Evolutionary conservation across 495 filamentous ascomycete species (phyloP), one percentile per base, ranked within the genome.

Genomic region (Daldinia concentrica): DNA sequence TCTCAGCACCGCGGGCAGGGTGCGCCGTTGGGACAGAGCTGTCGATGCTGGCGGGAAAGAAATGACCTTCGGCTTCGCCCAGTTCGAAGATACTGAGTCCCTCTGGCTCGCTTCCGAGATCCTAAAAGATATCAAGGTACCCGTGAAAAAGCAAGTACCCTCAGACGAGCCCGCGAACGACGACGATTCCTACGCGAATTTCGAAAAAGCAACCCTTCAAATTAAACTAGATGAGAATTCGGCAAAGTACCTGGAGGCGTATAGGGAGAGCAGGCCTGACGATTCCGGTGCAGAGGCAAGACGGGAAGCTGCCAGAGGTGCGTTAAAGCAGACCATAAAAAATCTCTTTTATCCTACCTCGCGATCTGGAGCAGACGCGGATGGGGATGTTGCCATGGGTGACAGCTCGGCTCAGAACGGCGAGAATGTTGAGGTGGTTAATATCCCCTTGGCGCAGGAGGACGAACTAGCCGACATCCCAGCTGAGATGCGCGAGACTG

Each of bases 401-500:
- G 90, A 93, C 69, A 84, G 78, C 12, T 84, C 88, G 4, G 82
- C 81, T 7, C 82, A 83, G 15, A 80, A 82, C 51, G 88, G 82
- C 36, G 86, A 86, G 32, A 85, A 92, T 64, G 87, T 89, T 22
- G 94, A 97, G 80, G 90, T 98, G 34, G 90, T 98, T 69, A 97
- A 93, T 45, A 98, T 97, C 67, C 91, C 93, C 4, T 87, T 97
- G 37, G 91, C 92, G 7, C 87, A 90, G 27, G 95, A 99, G 72
- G 95, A 99, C 76, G 95, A 99, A 73, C 84, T 99, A 30, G 91
- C 93, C 43, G 96, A 99, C 74, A 97, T 99, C 62, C 95, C 95
- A 2, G 90, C 92, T 11, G 95, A 98, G 74, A 95, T 95, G 94
- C 90, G 95, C n/a, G 95, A 95, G 74, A 97, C 91, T 7, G 95